Conservation (phyloP, 305 asterid species). For the Solanum hybrid region DNA sequence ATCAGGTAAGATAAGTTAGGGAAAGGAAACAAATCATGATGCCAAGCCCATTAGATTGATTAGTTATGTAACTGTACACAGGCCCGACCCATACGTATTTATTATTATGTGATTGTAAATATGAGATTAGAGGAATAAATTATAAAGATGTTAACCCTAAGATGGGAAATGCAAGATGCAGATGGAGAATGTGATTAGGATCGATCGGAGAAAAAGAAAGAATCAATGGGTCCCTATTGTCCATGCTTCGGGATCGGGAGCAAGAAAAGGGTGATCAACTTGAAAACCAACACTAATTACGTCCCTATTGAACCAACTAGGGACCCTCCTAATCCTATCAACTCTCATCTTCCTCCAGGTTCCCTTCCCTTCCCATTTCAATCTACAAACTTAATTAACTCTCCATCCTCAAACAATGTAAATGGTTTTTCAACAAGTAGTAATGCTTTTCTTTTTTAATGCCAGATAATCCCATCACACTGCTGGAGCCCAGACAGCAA, state of each 20-base stretch:
- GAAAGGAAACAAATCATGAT: neutral
- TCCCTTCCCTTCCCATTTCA: too few species aligned
- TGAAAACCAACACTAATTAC: neutral
- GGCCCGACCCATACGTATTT: neutral
- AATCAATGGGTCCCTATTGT: slow-evolving; percentile 19
- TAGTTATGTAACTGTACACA: neutral
- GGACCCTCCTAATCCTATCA: neutral
- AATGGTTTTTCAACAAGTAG: too few species aligned
- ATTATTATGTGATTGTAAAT: too few species aligned
- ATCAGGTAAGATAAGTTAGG: too few species aligned
- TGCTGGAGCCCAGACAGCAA: slow-evolving; percentile 7
- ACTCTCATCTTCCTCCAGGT: neutral
- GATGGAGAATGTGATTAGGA: neutral
- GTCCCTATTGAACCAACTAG: neutral
- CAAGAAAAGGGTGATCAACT: neutral
- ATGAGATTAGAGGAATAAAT: too few species aligned
- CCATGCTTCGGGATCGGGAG: slow-evolving; percentile 25
- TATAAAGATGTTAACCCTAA: neutral
- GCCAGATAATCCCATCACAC: slow-evolving; percentile 9
- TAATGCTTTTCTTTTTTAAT: neutral
- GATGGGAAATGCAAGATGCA: neutral
- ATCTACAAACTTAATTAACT: neutral
- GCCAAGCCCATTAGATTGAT: neutral
- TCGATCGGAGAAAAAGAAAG: neutral
- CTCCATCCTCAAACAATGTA: too few species aligned